Evolutionary conservation across 345 rosid genomes (phyloP).

Genomic region (Eutrema heterophyllum): DNA sequence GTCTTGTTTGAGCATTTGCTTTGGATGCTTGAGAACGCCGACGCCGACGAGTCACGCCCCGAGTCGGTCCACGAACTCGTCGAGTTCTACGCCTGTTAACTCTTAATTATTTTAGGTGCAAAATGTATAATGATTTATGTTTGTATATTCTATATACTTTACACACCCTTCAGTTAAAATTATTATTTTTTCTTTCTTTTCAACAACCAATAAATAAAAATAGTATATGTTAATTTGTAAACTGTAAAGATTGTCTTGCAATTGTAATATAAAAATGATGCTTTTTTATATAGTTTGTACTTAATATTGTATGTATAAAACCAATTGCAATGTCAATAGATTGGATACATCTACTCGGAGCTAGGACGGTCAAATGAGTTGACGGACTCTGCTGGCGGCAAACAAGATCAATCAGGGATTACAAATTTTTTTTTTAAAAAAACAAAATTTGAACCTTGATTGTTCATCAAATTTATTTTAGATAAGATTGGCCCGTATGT

Average conservation of each 20-base stretch:
- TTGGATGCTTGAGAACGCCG: constrained; percentile 89
- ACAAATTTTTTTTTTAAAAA: not conserved
- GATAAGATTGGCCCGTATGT: not conserved
- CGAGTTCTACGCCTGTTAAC: constrained; percentile 75
- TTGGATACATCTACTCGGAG: not conserved
- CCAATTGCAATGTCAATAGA: not conserved
- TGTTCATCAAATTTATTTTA: not conserved
- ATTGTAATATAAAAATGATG: not conserved
- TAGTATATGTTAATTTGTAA: not conserved
- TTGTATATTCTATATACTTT: constrained; percentile 29
- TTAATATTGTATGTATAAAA: not conserved
- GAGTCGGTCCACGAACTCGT: constrained; percentile 79
- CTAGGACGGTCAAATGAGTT: not conserved
- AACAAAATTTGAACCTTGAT: not conserved
- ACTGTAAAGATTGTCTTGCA: not conserved
- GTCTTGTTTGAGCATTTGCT: constrained; percentile 93
- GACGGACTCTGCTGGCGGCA: not conserved
- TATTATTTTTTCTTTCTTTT: not conserved
- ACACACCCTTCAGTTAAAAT: not conserved
- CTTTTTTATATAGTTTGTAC: not conserved
- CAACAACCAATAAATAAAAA: not conserved
- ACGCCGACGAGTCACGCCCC: constrained; percentile 58
- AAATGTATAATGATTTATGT: not conserved
- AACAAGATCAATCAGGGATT: not conserved
- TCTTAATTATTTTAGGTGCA: constrained; percentile 7